phyloP scores from a whole-genome alignment of 169 alveolate genomes.

The Neospora caninum region DNA sequence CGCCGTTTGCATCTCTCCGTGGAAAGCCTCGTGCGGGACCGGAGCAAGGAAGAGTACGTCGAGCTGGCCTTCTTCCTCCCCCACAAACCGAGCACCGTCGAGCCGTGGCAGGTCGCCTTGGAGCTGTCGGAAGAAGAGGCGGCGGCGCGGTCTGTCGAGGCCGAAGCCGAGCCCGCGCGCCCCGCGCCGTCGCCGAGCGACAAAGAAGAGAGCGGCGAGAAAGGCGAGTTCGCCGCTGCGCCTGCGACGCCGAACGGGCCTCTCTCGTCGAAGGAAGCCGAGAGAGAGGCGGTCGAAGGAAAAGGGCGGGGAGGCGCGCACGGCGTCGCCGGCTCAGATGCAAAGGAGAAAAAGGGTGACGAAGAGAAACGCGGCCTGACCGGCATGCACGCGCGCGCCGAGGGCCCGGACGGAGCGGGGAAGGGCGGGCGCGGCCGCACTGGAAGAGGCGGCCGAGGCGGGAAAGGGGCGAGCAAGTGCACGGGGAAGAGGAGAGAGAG shows the following conservation, averaged over 20 bases:
- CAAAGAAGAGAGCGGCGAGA: not conserved
- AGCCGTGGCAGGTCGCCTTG: constrained; percentile 55
- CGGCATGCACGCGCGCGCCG: not conserved
- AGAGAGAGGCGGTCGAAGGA: no score
- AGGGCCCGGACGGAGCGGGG: not conserved
- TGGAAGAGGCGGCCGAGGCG: not conserved
- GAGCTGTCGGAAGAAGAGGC: constrained; percentile 25
- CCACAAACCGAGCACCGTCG: constrained; percentile 43
- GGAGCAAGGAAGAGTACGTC: constrained; percentile 24
- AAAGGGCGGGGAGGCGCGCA: no score
- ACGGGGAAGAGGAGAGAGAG: not conserved
- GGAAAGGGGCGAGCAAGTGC: not conserved
- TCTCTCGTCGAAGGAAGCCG: no score
- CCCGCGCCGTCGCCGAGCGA: not conserved
- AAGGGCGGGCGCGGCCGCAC: not conserved
- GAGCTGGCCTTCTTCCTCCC: constrained; percentile 54
- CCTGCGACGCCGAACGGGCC: no score
- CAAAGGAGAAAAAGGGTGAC: not conserved
- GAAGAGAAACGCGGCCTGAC: not conserved
- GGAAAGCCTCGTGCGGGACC: constrained; percentile 20
- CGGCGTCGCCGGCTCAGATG: no score
- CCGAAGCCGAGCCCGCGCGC: not conserved
- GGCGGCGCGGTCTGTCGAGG: not conserved
- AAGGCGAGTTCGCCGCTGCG: not conserved
- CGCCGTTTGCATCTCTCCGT: not conserved